Evolutionary conservation across 2,329 filamentous ascomycete species (phyloP).

Genomic region (Niveomyces coronatus): DNA sequence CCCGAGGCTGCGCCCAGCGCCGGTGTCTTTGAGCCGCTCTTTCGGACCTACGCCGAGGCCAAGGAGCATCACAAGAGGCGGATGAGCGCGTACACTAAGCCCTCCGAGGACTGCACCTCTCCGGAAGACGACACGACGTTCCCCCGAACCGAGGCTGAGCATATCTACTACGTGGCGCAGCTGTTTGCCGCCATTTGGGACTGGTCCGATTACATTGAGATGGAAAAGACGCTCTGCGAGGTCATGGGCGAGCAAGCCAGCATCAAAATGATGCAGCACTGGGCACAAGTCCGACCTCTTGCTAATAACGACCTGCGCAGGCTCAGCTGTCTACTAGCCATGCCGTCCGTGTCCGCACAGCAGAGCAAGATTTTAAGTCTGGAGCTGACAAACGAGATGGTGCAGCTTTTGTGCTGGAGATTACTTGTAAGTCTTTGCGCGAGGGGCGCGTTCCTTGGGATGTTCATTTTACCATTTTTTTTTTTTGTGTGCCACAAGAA

Average conservation of each 20-base stretch:
- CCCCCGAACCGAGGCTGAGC: not conserved
- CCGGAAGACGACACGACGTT: not conserved
- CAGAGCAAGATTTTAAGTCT: constrained; percentile 15
- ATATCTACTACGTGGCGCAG: not conserved
- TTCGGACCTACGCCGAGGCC: not conserved
- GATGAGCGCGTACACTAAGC: not conserved
- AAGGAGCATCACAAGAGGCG: not conserved
- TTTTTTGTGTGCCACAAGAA: no score
- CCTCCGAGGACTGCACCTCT: not conserved
- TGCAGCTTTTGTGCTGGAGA: constrained; percentile 17
- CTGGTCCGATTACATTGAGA: constrained; percentile 4
- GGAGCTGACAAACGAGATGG: constrained; percentile 14
- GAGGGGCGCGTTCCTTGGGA: not conserved
- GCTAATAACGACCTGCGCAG: not conserved
- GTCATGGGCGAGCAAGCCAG: not conserved
- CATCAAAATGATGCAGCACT: not conserved
- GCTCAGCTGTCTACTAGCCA: constrained; percentile 1
- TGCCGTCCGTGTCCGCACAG: constrained; percentile 12
- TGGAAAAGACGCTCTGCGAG: constrained; percentile 2
- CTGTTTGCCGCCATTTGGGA: constrained; percentile 6
- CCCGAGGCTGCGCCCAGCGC: no score
- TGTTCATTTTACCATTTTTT: no score
- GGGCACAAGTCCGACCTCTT: not conserved
- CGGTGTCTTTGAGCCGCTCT: not conserved
- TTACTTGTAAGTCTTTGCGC: constrained; percentile 13